phyloP scores from a whole-genome alignment of 306 rosid species.

The Dryas octopetala region DNA sequence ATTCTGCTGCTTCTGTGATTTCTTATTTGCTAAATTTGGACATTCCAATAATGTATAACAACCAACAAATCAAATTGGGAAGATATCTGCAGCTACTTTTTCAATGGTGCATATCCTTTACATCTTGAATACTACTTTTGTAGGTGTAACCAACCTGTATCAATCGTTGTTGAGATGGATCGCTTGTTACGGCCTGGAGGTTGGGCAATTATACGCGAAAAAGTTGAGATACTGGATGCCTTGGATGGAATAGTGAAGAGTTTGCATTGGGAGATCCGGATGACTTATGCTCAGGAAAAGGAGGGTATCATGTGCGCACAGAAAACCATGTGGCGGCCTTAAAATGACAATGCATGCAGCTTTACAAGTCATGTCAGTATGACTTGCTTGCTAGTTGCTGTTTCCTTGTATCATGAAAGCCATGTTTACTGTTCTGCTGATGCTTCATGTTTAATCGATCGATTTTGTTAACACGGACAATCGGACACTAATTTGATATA shows the following conservation, averaged over 20 bases:
- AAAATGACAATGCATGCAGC: constrained; percentile 9
- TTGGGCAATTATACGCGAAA: constrained; percentile 87
- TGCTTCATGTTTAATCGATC: not conserved
- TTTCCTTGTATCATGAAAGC: not conserved
- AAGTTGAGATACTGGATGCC: constrained; percentile 71
- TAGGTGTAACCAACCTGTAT: constrained; percentile 86
- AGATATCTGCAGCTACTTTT: no score
- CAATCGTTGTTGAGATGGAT: constrained; percentile 93
- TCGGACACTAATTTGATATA: not conserved
- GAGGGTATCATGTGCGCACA: constrained; percentile 89
- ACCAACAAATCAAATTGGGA: not conserved
- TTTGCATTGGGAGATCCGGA: constrained; percentile 73
- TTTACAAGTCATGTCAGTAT: not conserved
- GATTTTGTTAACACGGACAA: not conserved
- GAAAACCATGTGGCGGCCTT: constrained; percentile 84
- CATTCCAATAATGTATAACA: no score
- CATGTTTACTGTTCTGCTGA: not conserved
- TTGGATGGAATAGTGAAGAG: constrained; percentile 72
- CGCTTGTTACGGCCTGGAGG: constrained; percentile 87
- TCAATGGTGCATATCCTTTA: not conserved
- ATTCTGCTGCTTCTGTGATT: not conserved
- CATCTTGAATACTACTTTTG: constrained; percentile 17
- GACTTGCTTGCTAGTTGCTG: not conserved
- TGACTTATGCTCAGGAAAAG: constrained; percentile 66
- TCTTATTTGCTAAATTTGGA: no score